Percentiles rank a stretch among this genome's conserved stretches.
phyloP scores from a whole-genome alignment of 257 asterid genomes.

The Handroanthus guayacan region DNA sequence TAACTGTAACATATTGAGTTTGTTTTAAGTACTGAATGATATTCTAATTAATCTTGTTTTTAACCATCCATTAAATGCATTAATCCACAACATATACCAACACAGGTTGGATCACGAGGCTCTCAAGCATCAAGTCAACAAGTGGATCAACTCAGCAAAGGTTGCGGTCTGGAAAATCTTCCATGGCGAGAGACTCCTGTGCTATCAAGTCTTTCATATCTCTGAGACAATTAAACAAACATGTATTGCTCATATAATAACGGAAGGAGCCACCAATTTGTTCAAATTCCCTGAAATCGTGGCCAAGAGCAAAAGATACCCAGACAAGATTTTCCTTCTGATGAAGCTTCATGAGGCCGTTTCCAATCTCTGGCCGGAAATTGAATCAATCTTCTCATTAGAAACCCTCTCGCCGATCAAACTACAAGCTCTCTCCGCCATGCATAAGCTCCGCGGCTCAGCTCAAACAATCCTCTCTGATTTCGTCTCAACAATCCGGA shows the following conservation, averaged over 20 bases:
- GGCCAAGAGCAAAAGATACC: constrained; percentile 56
- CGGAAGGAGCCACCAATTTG: constrained; percentile 57
- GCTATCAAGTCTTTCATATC: constrained; percentile 61
- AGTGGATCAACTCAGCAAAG: constrained; percentile 58
- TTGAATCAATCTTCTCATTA: constrained; percentile 59
- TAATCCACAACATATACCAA: too few relatives aligned
- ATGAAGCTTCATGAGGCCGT: constrained; percentile 54
- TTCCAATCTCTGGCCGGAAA: constrained; percentile 61
- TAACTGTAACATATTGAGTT: too few relatives aligned
- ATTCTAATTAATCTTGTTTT: too few relatives aligned
- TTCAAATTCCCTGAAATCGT: constrained; percentile 64
- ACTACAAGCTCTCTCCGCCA: constrained; percentile 58
- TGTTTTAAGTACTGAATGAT: too few relatives aligned
- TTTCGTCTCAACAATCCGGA: constrained; percentile 61
- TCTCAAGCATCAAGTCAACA: constrained; percentile 48
- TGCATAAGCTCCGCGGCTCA: constrained; percentile 52
- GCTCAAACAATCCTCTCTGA: constrained; percentile 50
- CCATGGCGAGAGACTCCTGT: constrained; percentile 60
- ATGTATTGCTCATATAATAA: constrained; percentile 51
- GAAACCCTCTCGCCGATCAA: constrained; percentile 55
- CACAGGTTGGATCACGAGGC: constrained; percentile 40
- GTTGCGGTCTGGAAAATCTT: constrained; percentile 57
- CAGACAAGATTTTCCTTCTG: constrained; percentile 45
- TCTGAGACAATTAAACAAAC: constrained; percentile 61
- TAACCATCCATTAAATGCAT: too few relatives aligned